Base-by-base conservation (phyloP, 768 basidiomycete genomes). In the Russula sp. region DNA sequence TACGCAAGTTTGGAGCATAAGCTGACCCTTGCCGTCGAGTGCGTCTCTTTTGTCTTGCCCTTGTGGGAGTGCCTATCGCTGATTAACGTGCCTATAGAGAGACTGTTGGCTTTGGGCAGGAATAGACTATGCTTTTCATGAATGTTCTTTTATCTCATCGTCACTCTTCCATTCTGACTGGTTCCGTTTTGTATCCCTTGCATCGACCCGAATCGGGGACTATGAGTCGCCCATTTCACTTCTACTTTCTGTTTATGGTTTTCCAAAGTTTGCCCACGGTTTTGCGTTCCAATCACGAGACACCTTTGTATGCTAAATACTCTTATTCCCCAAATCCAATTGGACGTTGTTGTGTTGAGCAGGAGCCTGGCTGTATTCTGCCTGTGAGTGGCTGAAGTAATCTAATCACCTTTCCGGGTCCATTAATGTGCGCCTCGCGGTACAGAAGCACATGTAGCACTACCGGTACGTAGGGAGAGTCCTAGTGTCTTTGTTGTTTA, bases 1-100 rank as follows among this genome's bases (percentile, higher is more conserved):
- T 97, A 96, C 71, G 90, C 90, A 43, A 92, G 86, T 67, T 73
- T 98, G 67, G 96, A 98, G 73, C 89, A 98, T 50, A 98, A 98
- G 78, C 76, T 99, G 65, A 96, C 94, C 3, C 79, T 95, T 65
- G 93, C 93, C 58, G 90, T 95, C 60, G 93, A 96, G 90, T 91
- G 74, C 74, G 92, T 86, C 29, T 49, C 43, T 60, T 53, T 36
- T 58, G 59, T 13, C 59, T 16, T 64, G 29, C 58, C 53, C 25
- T n/a, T 10, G 22, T 47, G 20, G 18, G 25, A 25, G 13, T 39
- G 50, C 62, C 16, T 5, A 43, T 56, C 56, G 56, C 52, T 68
- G 9, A 49, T 64, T 18, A 6, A 45, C 29, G 16, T 70, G n/a
- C 5, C 63, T 63, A 14, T 69, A 89, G 90, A 77, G 93, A 95